Conservation (phyloP, 139 green algal species). For the Tetraselmis chui region DNA sequence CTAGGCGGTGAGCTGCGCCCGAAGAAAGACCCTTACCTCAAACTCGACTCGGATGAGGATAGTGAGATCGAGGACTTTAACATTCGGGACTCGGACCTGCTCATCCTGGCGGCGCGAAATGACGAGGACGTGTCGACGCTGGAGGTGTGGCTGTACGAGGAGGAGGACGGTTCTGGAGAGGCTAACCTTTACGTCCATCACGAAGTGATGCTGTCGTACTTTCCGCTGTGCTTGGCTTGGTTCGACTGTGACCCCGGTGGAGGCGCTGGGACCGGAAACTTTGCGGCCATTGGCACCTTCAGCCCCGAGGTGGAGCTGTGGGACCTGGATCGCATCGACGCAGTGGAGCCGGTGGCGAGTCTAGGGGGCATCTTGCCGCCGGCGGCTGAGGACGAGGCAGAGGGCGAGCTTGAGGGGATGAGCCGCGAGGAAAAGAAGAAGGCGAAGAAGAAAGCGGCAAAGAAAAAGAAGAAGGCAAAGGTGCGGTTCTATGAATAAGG, state of each 20-base stretch:
- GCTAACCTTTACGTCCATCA: slow-evolving; percentile 94
- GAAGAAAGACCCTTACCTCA: slow-evolving; percentile 27
- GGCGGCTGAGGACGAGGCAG: slow-evolving; percentile 10
- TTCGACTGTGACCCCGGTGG: slow-evolving; percentile 60
- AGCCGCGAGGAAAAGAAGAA: slow-evolving; percentile 16
- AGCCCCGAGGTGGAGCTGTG: slow-evolving; percentile 94
- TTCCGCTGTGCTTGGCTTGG: slow-evolving; percentile 86
- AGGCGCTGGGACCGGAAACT: slow-evolving; percentile 38
- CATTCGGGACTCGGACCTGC: slow-evolving; percentile 66
- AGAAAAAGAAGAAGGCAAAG: slow-evolving; percentile 56
- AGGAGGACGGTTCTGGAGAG: slow-evolving; percentile 39
- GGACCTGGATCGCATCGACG: slow-evolving; percentile 85
- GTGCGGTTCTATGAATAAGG: too few relatives aligned
- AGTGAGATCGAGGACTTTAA: slow-evolving; percentile 59
- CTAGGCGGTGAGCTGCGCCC: not conserved
- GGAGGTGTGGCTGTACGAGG: slow-evolving; percentile 96
- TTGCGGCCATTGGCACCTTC: slow-evolving; percentile 84
- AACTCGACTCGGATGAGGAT: slow-evolving; percentile 31
- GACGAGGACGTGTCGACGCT: slow-evolving; percentile 91
- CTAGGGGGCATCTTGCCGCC: slow-evolving; percentile 65
- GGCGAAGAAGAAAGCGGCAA: slow-evolving; percentile 42
- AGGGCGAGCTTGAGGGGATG: not conserved
- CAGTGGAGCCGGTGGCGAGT: slow-evolving; percentile 69
- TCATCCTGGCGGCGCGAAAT: slow-evolving; percentile 82
- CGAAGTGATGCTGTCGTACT: slow-evolving; percentile 88